Percentiles rank a stretch among this genome's conserved stretches.
phyloP scores from a whole-genome alignment of 2,329 filamentous ascomycete species.

The Paecilomyces fulvus region DNA sequence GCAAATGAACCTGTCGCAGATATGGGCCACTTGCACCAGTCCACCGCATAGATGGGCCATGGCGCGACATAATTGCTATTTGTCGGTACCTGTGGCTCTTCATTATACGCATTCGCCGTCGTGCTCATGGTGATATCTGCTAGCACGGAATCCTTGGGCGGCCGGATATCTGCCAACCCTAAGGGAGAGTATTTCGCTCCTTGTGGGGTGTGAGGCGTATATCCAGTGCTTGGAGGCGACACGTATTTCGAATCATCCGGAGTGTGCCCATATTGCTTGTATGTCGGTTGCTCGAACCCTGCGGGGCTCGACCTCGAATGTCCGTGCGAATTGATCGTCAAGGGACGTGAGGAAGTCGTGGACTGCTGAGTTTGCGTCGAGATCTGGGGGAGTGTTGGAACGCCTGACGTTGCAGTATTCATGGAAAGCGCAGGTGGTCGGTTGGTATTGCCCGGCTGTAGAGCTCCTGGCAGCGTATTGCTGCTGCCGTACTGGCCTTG shows the following conservation, averaged over 20 bases:
- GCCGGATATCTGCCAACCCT: conserved; percentile 84
- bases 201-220: conserved; percentile 44
- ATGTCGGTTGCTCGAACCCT: conserved; percentile 50
- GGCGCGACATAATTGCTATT: conserved; percentile 92
- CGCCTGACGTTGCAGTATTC: conserved; percentile 50
- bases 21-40: conserved; percentile 98
- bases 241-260: conserved; percentile 61
- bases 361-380: conserved; percentile 36
- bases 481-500: conserved; percentile 38
- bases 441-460: conserved; percentile 48
- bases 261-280: conserved; percentile 56
- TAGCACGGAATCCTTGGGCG: conserved; percentile 72
- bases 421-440: conserved; percentile 46
- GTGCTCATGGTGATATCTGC: conserved; percentile 60
- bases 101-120: conserved; percentile 53
- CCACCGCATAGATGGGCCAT: conserved; percentile 92
- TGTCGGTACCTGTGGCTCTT: conserved; percentile 54
- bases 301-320: conserved; percentile 83
- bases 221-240: conserved; percentile 35
- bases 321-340: conserved; percentile 58
- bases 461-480: conserved; percentile 48
- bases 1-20: conserved; percentile 58
- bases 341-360: conserved; percentile 58
- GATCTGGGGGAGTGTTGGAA: conserved; percentile 48
- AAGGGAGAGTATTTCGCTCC: conserved; percentile 73